Evolutionary conservation across 2,329 filamentous ascomycete genomes (phyloP).

Genomic region (Colletotrichum cordylinicola): DNA sequence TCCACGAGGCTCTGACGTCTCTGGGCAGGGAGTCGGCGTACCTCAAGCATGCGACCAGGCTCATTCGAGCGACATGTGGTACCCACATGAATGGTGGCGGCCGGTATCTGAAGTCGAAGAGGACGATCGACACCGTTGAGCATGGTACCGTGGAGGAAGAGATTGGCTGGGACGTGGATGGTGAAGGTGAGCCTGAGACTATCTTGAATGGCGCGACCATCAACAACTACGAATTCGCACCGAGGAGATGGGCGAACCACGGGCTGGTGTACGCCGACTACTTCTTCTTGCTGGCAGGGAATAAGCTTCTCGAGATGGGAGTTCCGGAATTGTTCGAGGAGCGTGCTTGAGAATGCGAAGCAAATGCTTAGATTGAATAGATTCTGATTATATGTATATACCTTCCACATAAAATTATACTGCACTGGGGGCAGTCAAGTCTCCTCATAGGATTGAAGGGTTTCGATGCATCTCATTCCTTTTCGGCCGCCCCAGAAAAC

Average conservation of each 20-base stretch:
- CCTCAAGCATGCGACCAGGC: slow-evolving; percentile 29
- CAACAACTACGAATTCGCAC: slow-evolving; percentile 51
- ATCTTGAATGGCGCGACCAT: slow-evolving; percentile 52
- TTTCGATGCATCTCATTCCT: not conserved
- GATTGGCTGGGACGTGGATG: slow-evolving; percentile 24
- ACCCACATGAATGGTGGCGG: slow-evolving; percentile 28
- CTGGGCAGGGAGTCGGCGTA: slow-evolving; percentile 28
- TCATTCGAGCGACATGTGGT: slow-evolving; percentile 29
- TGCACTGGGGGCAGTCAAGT: not conserved
- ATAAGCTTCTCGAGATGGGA: slow-evolving; percentile 42
- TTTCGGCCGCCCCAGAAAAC: slow-evolving; percentile 21
- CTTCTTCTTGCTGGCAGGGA: slow-evolving; percentile 51
- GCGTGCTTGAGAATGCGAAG: not conserved
- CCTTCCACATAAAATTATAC: not conserved
- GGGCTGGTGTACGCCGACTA: slow-evolving; percentile 57
- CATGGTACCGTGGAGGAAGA: slow-evolving; percentile 19
- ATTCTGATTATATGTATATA: not conserved
- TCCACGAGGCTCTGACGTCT: slow-evolving; percentile 31
- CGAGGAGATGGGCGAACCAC: slow-evolving; percentile 48
- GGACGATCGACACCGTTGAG: slow-evolving; percentile 29
- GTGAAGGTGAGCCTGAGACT: slow-evolving; percentile 40
- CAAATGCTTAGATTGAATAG: too few species aligned
- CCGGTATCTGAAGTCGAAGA: slow-evolving; percentile 7
- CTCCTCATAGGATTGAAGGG: not conserved
- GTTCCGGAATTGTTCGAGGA: not conserved